A percentile compares a stretch with the other conserved stretches of the same genome.
Evolutionary conservation across 2,329 filamentous ascomycete species (phyloP).

Genomic region (Lachnellula suecica): DNA sequence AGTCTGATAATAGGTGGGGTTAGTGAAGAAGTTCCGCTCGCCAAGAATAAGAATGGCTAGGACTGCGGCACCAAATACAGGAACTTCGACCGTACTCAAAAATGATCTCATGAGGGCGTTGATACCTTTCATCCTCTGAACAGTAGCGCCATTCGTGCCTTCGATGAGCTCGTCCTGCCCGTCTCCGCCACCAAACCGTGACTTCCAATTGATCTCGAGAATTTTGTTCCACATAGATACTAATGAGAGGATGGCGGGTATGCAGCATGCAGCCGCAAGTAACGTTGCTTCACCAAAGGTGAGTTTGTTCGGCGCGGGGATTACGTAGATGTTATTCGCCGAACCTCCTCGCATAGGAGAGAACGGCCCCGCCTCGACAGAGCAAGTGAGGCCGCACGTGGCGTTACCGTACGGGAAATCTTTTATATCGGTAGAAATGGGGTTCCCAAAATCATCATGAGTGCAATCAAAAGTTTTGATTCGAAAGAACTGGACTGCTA

Average conservation of each 20-base stretch:
- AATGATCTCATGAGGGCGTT: conserved; percentile 55
- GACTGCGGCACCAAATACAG: conserved; percentile 57
- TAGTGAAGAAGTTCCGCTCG: conserved; percentile 63
- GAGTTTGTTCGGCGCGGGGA: conserved; percentile 54
- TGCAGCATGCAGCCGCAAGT: conserved; percentile 62
- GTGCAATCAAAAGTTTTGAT: conserved; percentile 44
- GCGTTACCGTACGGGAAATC: conserved; percentile 44
- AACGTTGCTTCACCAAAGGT: conserved; percentile 60
- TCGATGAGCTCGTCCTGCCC: conserved; percentile 41
- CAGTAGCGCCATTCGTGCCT: conserved; percentile 55
- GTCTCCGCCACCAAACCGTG: conserved; percentile 36
- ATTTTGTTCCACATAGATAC: conserved; percentile 65
- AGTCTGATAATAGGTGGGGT: conserved; percentile 54
- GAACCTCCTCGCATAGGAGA: conserved; percentile 56
- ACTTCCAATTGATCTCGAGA: conserved; percentile 59
- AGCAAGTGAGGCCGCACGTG: conserved; percentile 49
- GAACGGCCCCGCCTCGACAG: conserved; percentile 42
- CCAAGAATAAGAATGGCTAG: conserved; percentile 59
- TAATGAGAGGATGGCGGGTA: conserved; percentile 62
- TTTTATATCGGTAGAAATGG: conserved; percentile 35
- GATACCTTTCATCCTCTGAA: conserved; percentile 49
- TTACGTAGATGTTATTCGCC: conserved; percentile 61
- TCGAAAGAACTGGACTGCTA: conserved; percentile 65
- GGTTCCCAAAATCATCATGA: conserved; percentile 36
- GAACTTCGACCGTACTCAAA: conserved; percentile 55